These are phyloP conservation scores for Albatrellus sp. DNA, from an alignment of 1,284 basidiomycete genomes.

Conservation along the genomic window DNA sequence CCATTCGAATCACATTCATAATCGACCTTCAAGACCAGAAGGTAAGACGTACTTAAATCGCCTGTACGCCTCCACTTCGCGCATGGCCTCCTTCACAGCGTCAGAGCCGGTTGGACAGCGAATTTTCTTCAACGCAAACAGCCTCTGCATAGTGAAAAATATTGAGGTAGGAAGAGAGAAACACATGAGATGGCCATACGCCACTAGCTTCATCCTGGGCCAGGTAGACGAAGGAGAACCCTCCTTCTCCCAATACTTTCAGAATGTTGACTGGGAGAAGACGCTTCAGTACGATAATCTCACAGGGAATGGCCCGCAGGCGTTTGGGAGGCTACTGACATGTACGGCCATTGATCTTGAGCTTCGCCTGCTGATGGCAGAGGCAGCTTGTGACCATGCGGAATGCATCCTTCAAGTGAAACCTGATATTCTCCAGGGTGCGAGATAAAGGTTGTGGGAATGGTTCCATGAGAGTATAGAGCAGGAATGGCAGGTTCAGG, in stretches of 20 bases:
- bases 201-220: conserved; percentile 80
- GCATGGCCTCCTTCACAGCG: conserved; percentile 76
- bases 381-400: conserved; percentile 70
- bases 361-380: conserved; percentile 67
- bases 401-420: conserved; percentile 68
- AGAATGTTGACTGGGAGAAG: conserved; percentile 62
- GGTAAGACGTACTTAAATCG: conserved; percentile 64
- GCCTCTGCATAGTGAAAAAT: conserved; percentile 32
- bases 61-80: conserved; percentile 84
- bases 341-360: conserved; percentile 89
- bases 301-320: background rate
- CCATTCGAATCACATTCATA: background rate
- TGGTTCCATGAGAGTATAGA: conserved; percentile 8
- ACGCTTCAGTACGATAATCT: background rate
- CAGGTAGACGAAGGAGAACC: conserved; percentile 90
- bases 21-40: conserved; percentile 1
- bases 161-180: conserved; percentile 3
- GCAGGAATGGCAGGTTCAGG: too few species aligned
- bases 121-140: conserved; percentile 93
- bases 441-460: conserved; percentile 15
- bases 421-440: conserved; percentile 52
- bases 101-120: conserved; percentile 74
- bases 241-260: conserved; percentile 87
- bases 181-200: conserved; percentile 27
- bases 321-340: conserved; percentile 37